These are phyloP conservation scores for Tricholoma flavovirens DNA, from an alignment of 768 basidiomycete species.

Conservation along the genomic window DNA sequence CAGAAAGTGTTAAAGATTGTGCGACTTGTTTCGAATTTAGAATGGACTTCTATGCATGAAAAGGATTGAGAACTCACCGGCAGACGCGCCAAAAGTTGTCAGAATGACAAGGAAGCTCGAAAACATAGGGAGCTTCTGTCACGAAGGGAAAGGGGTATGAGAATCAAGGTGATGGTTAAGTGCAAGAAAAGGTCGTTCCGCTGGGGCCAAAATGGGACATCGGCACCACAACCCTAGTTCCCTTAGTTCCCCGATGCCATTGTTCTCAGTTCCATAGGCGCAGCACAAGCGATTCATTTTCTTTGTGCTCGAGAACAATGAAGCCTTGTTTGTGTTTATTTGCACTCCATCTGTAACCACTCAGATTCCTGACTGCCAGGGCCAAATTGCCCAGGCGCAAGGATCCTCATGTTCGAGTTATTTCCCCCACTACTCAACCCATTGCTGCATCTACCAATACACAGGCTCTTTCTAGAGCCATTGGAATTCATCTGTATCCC, in stretches of 20 bases:
- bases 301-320: slow-evolving; percentile 7
- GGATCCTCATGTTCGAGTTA: too few species aligned
- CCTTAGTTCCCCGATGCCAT: slow-evolving; percentile 9
- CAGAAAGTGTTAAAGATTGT: slow-evolving; percentile 48
- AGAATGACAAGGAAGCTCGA: slow-evolving; percentile 28
- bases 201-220: slow-evolving; percentile 1
- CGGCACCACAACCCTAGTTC: slow-evolving; percentile 3
- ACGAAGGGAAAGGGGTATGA: slow-evolving; percentile 15
- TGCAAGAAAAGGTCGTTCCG: slow-evolving; percentile 1
- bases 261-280: slow-evolving; percentile 10
- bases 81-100: slow-evolving; percentile 27
- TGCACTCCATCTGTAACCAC: neutral
- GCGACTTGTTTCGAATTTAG: slow-evolving; percentile 34
- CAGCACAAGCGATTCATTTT: neutral
- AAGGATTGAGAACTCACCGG: slow-evolving; percentile 26
- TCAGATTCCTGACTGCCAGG: too few species aligned
- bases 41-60: neutral
- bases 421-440: too few species aligned
- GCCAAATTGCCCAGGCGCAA: too few species aligned
- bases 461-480: too few species aligned
- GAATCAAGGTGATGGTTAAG: slow-evolving; percentile 3
- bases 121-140: slow-evolving; percentile 29
- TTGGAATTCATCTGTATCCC: too few species aligned
- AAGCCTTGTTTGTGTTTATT: neutral
- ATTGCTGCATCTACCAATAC: too few species aligned